Evolutionary conservation across 441 rosid species (phyloP), one percentile per base, ranked within the genome.

Genomic region (Corymbia citriodora): DNA sequence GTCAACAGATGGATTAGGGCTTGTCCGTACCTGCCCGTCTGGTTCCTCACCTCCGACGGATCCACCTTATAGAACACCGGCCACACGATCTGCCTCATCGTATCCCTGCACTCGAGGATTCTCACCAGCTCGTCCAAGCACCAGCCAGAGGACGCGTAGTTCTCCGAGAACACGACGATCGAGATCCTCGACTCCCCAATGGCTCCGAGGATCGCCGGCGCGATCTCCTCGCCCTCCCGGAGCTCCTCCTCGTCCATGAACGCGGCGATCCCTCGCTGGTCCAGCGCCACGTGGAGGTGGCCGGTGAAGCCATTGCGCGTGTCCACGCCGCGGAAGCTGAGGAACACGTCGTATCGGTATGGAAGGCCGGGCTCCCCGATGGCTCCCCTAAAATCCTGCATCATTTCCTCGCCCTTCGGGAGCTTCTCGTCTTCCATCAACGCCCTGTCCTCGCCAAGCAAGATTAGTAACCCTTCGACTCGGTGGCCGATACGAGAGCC

Each of bases 61-160:
- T 87, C 86, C 63, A 90, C 91, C 63, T 68, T 63, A 65, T 87
- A 90, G 89, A 87, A 90, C 27, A 90, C 86, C 13, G 91, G 89
- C 52, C 45, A 15, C 48, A 87, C 83, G 14, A 19, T 86, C 82
- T 90, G 91, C 7, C 89, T 87, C 31, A n/a, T 86, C 25, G 54
- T 27, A 49, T 50, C 83, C 72, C 63, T 53, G 63, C 91, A 90
- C 89, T 68, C 85, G 1, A 85, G n/a, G 40, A 90, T 90, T 65
- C 31, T 61, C 33, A 19, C 57, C 5, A 90, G 82, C 85, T 90
- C 91, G 25, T 90, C 91, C 85, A 68, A 63, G 65, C 91, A 90
- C 91, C 91, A 86, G 8, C 89, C 4, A 4, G 91, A 90, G 52
- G 61, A 54, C 7, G 87, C 89, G 31, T 89, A 83, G 49, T 86